phyloP scores from a whole-genome alignment of 495 filamentous ascomycete genomes.

The Pseudoneurospora amorphoporcata region DNA sequence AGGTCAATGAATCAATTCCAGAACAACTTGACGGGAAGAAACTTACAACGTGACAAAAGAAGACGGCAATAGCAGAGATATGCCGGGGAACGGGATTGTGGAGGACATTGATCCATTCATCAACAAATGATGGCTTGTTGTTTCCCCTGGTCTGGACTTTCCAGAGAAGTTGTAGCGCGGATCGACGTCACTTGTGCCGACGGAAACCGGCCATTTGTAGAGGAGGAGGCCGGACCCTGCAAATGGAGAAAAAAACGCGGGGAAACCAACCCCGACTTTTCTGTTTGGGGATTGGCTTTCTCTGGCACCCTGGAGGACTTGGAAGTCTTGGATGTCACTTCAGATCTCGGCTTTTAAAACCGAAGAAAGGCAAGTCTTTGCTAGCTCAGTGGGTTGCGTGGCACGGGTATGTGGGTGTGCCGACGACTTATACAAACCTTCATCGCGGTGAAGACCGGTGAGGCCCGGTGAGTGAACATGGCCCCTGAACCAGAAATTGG shows the following conservation, averaged over 20 bases:
- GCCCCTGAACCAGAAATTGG: not conserved
- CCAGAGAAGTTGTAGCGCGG: not conserved
- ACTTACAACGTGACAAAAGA: not conserved
- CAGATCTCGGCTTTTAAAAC: not conserved
- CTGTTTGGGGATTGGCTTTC: not conserved
- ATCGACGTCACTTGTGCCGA: slow-evolving; percentile 29
- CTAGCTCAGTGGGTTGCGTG: no score
- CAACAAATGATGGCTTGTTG: not conserved
- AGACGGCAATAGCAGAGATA: not conserved
- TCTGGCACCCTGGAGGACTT: not conserved
- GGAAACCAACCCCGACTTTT: not conserved
- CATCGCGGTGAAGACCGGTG: not conserved
- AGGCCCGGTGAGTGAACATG: not conserved
- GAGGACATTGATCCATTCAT: not conserved
- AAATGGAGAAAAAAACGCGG: not conserved
- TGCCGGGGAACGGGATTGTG: not conserved
- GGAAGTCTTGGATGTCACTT: not conserved
- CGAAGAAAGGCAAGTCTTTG: not conserved
- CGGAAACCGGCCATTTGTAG: slow-evolving; percentile 13
- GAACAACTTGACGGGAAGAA: not conserved
- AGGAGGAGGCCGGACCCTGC: not conserved
- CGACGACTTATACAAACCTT: not conserved
- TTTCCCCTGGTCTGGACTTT: not conserved
- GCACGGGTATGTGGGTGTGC: not conserved
- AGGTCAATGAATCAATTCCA: not conserved